These are phyloP conservation scores for Plectosphaerella plurivora DNA, from an alignment of 2,329 filamentous ascomycete species.

Conservation along the genomic window DNA sequence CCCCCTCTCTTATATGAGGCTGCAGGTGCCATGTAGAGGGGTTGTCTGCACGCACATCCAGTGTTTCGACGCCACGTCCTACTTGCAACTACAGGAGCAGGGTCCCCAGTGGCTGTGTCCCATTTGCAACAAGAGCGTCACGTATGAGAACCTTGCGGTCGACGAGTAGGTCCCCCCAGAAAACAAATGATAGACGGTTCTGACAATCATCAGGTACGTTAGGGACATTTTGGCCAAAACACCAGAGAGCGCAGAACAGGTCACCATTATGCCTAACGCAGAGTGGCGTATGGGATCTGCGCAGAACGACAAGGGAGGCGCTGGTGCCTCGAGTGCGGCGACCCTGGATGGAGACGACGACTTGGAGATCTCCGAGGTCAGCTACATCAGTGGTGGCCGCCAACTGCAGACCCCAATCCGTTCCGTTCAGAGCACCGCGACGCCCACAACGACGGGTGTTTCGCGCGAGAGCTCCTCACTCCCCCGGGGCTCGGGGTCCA, in stretches of 20 bases:
- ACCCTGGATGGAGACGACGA: slow-evolving; percentile 42
- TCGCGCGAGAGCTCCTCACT: slow-evolving; percentile 32
- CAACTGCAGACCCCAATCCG: slow-evolving; percentile 31
- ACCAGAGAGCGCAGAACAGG: slow-evolving; percentile 67
- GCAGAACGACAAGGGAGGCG: slow-evolving; percentile 22
- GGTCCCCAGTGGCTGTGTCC: slow-evolving; percentile 96
- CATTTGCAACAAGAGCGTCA: slow-evolving; percentile 79
- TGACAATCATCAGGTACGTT: slow-evolving; percentile 59
- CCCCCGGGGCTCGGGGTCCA: slow-evolving; percentile 27
- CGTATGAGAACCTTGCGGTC: slow-evolving; percentile 77
- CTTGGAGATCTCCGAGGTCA: slow-evolving; percentile 42
- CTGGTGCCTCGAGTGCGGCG: background rate
- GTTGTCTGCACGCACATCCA: slow-evolving; percentile 81
- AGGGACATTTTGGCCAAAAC: slow-evolving; percentile 80
- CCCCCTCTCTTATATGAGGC: slow-evolving; percentile 80
- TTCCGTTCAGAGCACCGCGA: slow-evolving; percentile 28
- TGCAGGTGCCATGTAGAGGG: slow-evolving; percentile 75
- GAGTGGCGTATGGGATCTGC: slow-evolving; percentile 55
- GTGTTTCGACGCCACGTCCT: slow-evolving; percentile 91
- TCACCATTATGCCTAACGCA: slow-evolving; percentile 85
- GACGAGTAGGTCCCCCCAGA: slow-evolving; percentile 64
- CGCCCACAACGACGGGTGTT: slow-evolving; percentile 28
- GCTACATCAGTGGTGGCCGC: slow-evolving; percentile 23
- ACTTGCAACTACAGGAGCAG: slow-evolving; percentile 91
- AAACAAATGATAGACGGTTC: slow-evolving; percentile 6